These are phyloP conservation scores for Xeromyces bisporus DNA, from an alignment of 495 filamentous ascomycete species.

Conservation along the genomic window DNA sequence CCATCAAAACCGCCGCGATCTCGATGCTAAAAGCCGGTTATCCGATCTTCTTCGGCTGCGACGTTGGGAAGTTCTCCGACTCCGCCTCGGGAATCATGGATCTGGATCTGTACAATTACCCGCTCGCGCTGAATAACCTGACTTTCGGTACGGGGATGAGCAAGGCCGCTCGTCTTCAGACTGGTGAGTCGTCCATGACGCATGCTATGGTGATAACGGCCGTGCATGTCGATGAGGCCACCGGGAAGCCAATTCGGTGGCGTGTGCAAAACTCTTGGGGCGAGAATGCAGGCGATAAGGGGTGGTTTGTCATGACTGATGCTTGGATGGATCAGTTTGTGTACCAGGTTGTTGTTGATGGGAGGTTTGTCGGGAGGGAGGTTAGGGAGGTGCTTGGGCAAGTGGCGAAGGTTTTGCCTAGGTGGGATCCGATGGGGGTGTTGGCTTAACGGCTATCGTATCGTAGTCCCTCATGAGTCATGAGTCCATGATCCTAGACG, in stretches of 20 bases:
- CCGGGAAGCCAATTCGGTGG: constrained; percentile 53
- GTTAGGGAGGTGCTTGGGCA: constrained; percentile 50
- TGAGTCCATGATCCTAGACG: too few species aligned
- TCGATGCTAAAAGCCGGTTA: constrained; percentile 56
- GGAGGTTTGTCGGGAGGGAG: constrained; percentile 44
- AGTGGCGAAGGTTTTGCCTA: constrained; percentile 50
- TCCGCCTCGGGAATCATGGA: constrained; percentile 56
- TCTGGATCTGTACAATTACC: constrained; percentile 49
- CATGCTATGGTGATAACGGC: constrained; percentile 84
- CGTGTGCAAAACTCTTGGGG: constrained; percentile 80
- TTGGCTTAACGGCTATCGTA: constrained; percentile 46
- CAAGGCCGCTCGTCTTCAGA: constrained; percentile 54
- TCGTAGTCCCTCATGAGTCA: too few species aligned
- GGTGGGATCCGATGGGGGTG: constrained; percentile 84
- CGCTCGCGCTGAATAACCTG: constrained; percentile 67
- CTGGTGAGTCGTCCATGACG: constrained; percentile 65
- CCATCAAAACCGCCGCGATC: constrained; percentile 55
- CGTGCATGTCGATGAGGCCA: constrained; percentile 48
- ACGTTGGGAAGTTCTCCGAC: constrained; percentile 70
- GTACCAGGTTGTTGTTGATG: constrained; percentile 77
- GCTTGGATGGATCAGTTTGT: constrained; percentile 76
- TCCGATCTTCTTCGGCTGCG: constrained; percentile 76
- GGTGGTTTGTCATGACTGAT: constrained; percentile 80
- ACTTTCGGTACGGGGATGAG: constrained; percentile 37
- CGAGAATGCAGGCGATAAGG: constrained; percentile 43